phyloP scores from a whole-genome alignment of 345 rosid species.

The Gossypium longicalyx region DNA sequence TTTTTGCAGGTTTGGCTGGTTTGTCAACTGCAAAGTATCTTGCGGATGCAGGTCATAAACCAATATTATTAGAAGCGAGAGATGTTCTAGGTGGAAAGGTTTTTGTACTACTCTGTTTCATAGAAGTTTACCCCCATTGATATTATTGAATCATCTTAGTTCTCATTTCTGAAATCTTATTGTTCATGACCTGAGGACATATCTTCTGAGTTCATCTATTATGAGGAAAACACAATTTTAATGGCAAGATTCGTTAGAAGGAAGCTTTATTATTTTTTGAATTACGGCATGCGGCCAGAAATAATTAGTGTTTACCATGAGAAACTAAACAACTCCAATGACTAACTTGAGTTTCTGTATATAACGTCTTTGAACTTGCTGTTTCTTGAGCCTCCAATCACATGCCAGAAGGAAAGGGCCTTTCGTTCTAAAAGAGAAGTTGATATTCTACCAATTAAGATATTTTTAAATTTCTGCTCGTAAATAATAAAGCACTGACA shows the following conservation, averaged over 20 bases:
- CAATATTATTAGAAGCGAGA: slow-evolving; percentile 76
- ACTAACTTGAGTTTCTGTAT: neutral
- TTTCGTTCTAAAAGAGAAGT: too few species aligned
- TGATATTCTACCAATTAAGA: neutral
- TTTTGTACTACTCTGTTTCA: slow-evolving; percentile 17
- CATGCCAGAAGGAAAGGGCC: neutral
- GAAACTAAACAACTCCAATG: neutral
- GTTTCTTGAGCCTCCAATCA: neutral
- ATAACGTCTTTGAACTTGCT: neutral
- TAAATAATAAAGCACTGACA: neutral
- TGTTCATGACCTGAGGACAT: neutral
- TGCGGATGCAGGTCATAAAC: slow-evolving; percentile 93
- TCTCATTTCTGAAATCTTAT: neutral
- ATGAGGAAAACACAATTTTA: neutral
- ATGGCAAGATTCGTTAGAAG: neutral
- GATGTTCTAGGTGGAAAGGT: slow-evolving; percentile 99
- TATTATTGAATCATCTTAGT: neutral
- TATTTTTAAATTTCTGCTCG: neutral
- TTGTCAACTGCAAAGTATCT: slow-evolving; percentile 88
- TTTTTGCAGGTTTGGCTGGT: slow-evolving; percentile 81
- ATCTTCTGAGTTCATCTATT: neutral
- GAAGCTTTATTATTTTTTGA: neutral
- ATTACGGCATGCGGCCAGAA: neutral
- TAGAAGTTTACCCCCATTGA: neutral
- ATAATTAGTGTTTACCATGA: neutral